These are phyloP conservation scores for Didymella keratinophila DNA, from an alignment of 2,329 filamentous ascomycete genomes.

Conservation along the genomic window DNA sequence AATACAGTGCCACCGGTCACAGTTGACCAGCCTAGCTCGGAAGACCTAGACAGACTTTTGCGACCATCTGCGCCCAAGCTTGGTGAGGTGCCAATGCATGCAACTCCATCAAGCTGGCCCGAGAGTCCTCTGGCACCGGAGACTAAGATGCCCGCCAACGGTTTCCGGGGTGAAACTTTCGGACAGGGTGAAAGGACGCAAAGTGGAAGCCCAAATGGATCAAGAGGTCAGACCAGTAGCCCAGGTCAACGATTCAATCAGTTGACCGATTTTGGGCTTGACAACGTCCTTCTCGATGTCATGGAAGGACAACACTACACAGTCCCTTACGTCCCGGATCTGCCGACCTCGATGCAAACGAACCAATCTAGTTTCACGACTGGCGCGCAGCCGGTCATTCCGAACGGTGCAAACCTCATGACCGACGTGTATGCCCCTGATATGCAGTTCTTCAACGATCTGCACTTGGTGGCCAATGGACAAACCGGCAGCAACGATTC, in stretches of 20 bases:
- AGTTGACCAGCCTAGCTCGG: conserved; percentile 32
- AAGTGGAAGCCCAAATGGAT: background rate
- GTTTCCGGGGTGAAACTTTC: background rate
- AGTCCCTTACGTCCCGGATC: background rate
- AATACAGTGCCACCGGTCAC: conserved; percentile 7
- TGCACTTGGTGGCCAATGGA: conserved; percentile 15
- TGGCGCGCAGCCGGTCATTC: conserved; percentile 12
- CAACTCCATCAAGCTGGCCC: conserved; percentile 36
- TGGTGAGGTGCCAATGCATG: conserved; percentile 34
- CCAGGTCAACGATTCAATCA: conserved; percentile 31
- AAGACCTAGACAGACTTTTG: conserved; percentile 41
- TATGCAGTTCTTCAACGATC: conserved; percentile 4
- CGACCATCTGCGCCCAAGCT: conserved; percentile 38
- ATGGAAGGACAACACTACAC: conserved; percentile 30
- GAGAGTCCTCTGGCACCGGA: conserved; percentile 22
- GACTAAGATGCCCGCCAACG: conserved; percentile 2
- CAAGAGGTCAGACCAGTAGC: background rate
- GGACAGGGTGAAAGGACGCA: background rate
- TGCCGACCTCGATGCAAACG: conserved; percentile 1
- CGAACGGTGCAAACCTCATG: background rate
- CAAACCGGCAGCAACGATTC: conserved; percentile 24
- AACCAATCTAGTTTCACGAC: conserved; percentile 6
- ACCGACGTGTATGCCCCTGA: conserved; percentile 2
- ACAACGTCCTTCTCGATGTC: conserved; percentile 40
- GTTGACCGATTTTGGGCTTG: conserved; percentile 35